phyloP scores from a whole-genome alignment of 1,139 yeast genomes.

The Kodamaea sp. region DNA sequence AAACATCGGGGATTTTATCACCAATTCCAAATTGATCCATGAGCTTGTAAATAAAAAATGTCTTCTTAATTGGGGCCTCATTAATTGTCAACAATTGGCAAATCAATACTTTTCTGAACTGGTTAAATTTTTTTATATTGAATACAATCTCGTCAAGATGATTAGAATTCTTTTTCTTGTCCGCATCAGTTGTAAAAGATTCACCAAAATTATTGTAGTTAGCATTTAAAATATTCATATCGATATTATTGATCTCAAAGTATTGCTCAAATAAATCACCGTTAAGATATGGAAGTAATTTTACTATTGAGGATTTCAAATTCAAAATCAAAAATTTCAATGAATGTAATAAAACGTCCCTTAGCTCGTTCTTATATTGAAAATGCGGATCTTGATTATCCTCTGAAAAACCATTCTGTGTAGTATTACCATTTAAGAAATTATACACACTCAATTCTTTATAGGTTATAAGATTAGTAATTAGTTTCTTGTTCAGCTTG shows the following conservation, averaged over 20 bases:
- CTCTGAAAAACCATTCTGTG: conserved; percentile 4
- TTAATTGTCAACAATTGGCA: conserved; percentile 41
- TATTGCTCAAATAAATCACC: conserved; percentile 42
- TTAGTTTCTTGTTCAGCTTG: conserved; percentile 36
- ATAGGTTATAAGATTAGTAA: conserved; percentile 28
- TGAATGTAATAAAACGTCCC: conserved; percentile 11
- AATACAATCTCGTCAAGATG: conserved; percentile 14
- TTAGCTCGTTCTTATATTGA: conserved; percentile 8
- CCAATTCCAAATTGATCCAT: conserved; percentile 19
- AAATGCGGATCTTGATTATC: neutral
- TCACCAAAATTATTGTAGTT: conserved; percentile 6
- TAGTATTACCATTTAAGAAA: conserved; percentile 11
- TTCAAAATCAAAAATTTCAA: conserved; percentile 29
- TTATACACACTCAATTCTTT: conserved; percentile 31
- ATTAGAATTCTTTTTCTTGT: conserved; percentile 11
- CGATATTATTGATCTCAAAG: conserved; percentile 35
- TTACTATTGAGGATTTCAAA: conserved; percentile 26
- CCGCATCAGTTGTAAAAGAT: conserved; percentile 10
- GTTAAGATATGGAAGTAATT: conserved; percentile 33
- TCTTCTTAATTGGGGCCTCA: conserved; percentile 24
- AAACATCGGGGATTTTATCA: conserved; percentile 1
- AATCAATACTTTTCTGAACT: conserved; percentile 35
- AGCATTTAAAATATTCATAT: conserved; percentile 17
- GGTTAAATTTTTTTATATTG: conserved; percentile 31
- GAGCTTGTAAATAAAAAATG: conserved; percentile 27